These are phyloP conservation scores for Nitzschia palea DNA, from an alignment of 108 stramenopile species.

Conservation along the genomic window DNA sequence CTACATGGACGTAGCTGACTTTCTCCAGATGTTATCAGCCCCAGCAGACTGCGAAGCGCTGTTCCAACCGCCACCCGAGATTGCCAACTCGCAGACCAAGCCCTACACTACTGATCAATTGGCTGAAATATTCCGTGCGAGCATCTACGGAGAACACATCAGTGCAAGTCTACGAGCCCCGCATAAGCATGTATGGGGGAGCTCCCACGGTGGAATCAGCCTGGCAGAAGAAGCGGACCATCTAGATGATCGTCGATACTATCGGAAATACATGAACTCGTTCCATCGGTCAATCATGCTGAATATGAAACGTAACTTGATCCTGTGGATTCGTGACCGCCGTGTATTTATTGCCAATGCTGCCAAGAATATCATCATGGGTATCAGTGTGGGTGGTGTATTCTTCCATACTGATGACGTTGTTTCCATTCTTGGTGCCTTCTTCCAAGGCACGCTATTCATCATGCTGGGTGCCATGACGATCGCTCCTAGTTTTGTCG, in stretches of 20 bases:
- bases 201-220: not conserved
- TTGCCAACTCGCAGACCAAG: conserved; percentile 21
- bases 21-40: conserved; percentile 67
- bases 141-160: conserved; percentile 30
- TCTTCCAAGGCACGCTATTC: conserved; percentile 66
- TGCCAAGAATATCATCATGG: conserved; percentile 66
- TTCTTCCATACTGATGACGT: conserved; percentile 59
- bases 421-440: conserved; percentile 45
- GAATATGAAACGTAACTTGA: conserved; percentile 50
- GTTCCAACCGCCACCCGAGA: conserved; percentile 31
- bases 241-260: conserved; percentile 18
- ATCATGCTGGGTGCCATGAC: conserved; percentile 79
- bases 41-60: conserved; percentile 42
- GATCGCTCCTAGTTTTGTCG: conserved; percentile 67
- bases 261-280: conserved; percentile 49
- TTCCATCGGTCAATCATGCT: conserved; percentile 41
- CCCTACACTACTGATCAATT: conserved; percentile 49
- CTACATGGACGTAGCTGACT: conserved; percentile 85
- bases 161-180: conserved; percentile 17
- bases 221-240: conserved; percentile 8
- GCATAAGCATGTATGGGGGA: conserved; percentile 25
- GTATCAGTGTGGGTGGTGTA: conserved; percentile 71
- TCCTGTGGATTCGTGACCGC: conserved; percentile 58
- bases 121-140: conserved; percentile 57
- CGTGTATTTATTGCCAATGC: conserved; percentile 52